Evolutionary conservation across 192 early-diverging fungal genomes (phyloP), one percentile per base, ranked within the genome.

Genomic region (Coemansia sp.): DNA sequence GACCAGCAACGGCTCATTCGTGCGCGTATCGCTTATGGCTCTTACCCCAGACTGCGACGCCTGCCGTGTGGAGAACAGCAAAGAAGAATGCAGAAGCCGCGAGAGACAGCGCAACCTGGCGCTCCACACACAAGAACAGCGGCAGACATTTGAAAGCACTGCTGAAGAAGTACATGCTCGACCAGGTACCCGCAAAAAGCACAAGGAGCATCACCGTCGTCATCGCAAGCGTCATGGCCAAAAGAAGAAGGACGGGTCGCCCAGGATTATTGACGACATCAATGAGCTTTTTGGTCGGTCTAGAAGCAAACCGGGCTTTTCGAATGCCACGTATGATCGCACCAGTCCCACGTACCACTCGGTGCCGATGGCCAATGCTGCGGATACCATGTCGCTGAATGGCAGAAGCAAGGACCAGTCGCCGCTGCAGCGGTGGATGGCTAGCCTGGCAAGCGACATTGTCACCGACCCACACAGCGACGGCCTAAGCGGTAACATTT

Each of bases 21-120:
- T 79, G 48, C 76, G 76, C 22, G 81, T 84, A 4, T 67, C 67
- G 14, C 57, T 84, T 39, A 78, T 84, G 81, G 81, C 81, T 5
- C 37, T 84, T 34, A 65, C 81, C 18, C 81, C 81, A 1, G 76
- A 75, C 37, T 84, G 81, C 57, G 76, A 79, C 35, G 51, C 61
- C 12, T 84, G 81, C n/a, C 66, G 66, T 22, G 38, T 33, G 4
- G 61, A 79, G 51, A 64, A 34, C 41, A 69, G 20, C 22, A n/a
- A 67, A 14, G 76, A 74, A 39, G 57, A 70, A 18, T 73, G 22
- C 65, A 53, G 51, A 56, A 41, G 43, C 61, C 43, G 51, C 41
- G 64, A 70, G 15, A 69, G 69, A 54, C 54, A 52, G 67, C 58
- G 20, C 35, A 71, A 35, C 12, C 52, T 35, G 15, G 59, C 61